phyloP scores from a whole-genome alignment of 2,329 filamentous ascomycete species.

The Apiospora sp. region DNA sequence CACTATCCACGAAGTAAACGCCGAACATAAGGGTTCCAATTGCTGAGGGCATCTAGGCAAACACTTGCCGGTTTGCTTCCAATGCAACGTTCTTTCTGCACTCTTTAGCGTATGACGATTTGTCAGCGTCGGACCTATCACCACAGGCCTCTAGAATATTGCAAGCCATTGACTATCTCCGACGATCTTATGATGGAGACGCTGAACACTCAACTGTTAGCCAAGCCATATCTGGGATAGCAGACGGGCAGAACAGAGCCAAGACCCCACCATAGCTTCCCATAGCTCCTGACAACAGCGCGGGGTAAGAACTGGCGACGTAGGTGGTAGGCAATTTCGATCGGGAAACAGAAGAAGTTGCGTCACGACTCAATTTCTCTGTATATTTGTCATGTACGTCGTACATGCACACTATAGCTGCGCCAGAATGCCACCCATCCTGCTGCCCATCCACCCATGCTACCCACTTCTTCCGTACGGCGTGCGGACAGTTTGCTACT shows the following conservation, averaged over 20 bases:
- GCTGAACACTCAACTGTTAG: background rate
- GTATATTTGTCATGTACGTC: constrained; percentile 1
- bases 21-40: background rate
- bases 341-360: background rate
- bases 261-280: constrained; percentile 1
- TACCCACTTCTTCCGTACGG: background rate
- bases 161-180: background rate
- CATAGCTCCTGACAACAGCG: constrained; percentile 10
- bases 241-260: background rate
- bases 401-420: background rate
- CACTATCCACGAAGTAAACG: background rate
- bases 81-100: background rate
- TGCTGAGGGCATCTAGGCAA: background rate
- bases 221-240: background rate
- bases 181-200: background rate
- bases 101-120: background rate
- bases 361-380: constrained; percentile 6
- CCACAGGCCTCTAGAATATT: background rate
- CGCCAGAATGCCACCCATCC: no score
- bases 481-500: background rate
- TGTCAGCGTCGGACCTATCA: background rate
- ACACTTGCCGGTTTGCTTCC: background rate
- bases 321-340: background rate
- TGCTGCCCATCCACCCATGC: background rate
- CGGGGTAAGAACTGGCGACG: constrained; percentile 13